Percentiles rank a stretch among this genome's conserved stretches.
phyloP scores from a whole-genome alignment of 2,329 filamentous ascomycete species.

The Dothistroma septosporum region DNA sequence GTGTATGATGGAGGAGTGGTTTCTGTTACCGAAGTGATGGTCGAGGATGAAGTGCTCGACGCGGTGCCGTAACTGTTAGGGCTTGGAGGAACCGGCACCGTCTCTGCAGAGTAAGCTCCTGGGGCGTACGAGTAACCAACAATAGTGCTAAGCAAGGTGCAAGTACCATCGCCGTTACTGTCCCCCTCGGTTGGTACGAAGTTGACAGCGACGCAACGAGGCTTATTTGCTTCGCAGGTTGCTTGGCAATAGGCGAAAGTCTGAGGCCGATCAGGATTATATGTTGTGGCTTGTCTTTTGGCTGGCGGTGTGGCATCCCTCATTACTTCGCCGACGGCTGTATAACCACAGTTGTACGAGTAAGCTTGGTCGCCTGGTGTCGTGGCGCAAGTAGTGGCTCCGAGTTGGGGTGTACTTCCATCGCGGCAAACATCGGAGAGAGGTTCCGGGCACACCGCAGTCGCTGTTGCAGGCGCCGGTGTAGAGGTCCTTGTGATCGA shows the following conservation, averaged over 20 bases:
- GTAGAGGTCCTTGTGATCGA: background rate
- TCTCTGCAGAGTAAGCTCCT: constrained; percentile 4
- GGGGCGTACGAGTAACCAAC: constrained; percentile 1
- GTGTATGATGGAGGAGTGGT: background rate
- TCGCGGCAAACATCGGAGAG: background rate
- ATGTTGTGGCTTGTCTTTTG: background rate
- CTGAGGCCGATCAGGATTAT: background rate
- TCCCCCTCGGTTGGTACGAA: background rate
- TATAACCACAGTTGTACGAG: constrained; percentile 3
- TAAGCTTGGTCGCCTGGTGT: constrained; percentile 1
- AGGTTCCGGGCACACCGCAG: background rate
- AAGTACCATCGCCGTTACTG: background rate
- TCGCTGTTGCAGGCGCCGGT: background rate
- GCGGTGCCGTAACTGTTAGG: background rate
- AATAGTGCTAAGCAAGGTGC: constrained; percentile 5
- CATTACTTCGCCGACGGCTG: background rate
- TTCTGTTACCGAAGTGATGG: background rate
- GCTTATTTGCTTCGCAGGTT: background rate
- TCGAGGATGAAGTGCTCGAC: constrained; percentile 1
- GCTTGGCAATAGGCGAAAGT: constrained; percentile 2
- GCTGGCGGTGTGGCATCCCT: background rate
- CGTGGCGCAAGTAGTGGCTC: background rate
- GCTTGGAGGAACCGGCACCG: constrained; percentile 3
- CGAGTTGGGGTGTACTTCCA: background rate
- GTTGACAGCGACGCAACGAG: constrained; percentile 4